Evolutionary conservation across 495 filamentous ascomycete species (phyloP), one percentile per base, ranked within the genome.

Genomic region (Umbilicaria muhlenbergii): DNA sequence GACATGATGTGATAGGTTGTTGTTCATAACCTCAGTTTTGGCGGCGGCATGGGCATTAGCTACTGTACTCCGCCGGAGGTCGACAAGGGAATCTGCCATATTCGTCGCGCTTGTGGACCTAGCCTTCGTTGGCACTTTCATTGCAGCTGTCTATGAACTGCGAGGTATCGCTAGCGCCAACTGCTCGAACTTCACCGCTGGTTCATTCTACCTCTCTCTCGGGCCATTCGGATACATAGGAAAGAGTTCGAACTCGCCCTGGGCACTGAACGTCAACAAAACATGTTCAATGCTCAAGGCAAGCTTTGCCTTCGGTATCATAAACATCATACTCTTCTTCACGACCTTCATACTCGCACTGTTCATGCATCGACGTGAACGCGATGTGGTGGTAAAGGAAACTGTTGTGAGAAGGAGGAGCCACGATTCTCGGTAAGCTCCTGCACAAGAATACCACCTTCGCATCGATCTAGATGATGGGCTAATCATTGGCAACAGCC

Each of bases 201-300:
- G 58, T 38, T 47, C 59, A 2, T 71, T 71, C 38, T 75, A 70
- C 47, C 44, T 82, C 41, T 68, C 65, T 16, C 63, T 86, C 11
- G 79, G 80, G 24, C 64, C 68, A 14, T 73, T 83, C 36, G 77
- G 81, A 24, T 59, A 55, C 42, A 61, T 58, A 4, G 54, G 50
- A 10, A 41, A 43, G 17, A 55, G 58, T 1, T 41, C 67, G 2
- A 66, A 67, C 39, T 68, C 62, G 34, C 55, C 49, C 15, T 56
- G 68, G 5, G 45, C 68, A 17, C 42, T 76, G 3, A 55, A 66
- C 11, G 52, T 77, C 17, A 72, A 87, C 55, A 89, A 89, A 71
- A 71, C 69, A 3, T 94, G 87, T 60, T 73, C 74, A 14, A 89
- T 94, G 85, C 72, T 89, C 42, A 94, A 94, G 74, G 78, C 87